Evolutionary conservation across 768 basidiomycete genomes (phyloP).

Genomic region (Tricholoma bakamatsutake): DNA sequence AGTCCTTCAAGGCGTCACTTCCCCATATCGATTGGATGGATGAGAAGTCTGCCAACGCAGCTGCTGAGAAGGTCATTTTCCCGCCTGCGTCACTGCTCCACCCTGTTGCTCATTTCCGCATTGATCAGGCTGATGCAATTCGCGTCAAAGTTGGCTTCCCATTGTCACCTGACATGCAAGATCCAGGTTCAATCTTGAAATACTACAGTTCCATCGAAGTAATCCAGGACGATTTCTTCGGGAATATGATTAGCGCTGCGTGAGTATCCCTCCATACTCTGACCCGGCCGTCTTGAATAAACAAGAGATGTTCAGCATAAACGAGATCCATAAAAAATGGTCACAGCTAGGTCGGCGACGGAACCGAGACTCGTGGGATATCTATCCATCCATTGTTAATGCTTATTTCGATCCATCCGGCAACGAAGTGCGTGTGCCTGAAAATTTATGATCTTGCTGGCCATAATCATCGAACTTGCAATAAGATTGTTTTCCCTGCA

Average conservation of each 20-base stretch:
- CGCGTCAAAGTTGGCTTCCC: slow-evolving; percentile 94
- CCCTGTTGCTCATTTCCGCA: slow-evolving; percentile 6
- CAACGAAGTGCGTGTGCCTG: slow-evolving; percentile 57
- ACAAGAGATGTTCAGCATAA: slow-evolving; percentile 33
- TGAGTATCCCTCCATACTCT: slow-evolving; percentile 16
- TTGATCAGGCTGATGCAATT: slow-evolving; percentile 63
- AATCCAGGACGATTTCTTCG: slow-evolving; percentile 69
- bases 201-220: slow-evolving; percentile 76
- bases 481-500: slow-evolving; percentile 90
- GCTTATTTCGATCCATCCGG: slow-evolving; percentile 86
- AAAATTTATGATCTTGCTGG: background rate
- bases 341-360: slow-evolving; percentile 60
- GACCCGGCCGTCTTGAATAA: background rate
- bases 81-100: background rate
- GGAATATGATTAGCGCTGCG: slow-evolving; percentile 70
- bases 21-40: slow-evolving; percentile 89
- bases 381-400: slow-evolving; percentile 82
- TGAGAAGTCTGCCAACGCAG: slow-evolving; percentile 67
- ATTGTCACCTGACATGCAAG: slow-evolving; percentile 72
- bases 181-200: slow-evolving; percentile 57
- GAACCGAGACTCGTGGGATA: slow-evolving; percentile 77
- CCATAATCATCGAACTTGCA: background rate
- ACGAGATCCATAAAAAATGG: slow-evolving; percentile 68
- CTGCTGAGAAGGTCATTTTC: slow-evolving; percentile 67
- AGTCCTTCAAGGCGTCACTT: slow-evolving; percentile 77